Conservation (phyloP, 164 flowering plant genomes). For the Aristolochia contorta region DNA sequence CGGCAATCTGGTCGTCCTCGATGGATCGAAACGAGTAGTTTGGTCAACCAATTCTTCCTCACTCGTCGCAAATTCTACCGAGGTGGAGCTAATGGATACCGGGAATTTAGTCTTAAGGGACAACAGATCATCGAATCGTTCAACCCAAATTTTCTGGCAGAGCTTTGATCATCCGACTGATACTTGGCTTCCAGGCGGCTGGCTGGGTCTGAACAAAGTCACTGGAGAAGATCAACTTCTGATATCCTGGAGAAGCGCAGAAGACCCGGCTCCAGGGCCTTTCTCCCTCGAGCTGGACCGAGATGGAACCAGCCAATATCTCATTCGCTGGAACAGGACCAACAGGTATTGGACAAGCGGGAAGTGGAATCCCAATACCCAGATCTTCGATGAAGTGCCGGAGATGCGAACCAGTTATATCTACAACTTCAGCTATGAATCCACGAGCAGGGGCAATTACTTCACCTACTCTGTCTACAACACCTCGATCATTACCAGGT, state of each 20-base stretch:
- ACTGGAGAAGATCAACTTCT: conserved; percentile 1
- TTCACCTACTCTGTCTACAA: conserved; percentile 5
- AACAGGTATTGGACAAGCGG: conserved; percentile 11
- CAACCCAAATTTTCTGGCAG: conserved; percentile 5
- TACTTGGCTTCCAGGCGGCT: conserved; percentile 9
- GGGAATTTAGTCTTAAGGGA: conserved; percentile 22
- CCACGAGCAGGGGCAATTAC: conserved; percentile 7
- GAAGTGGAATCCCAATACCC: conserved; percentile 6
- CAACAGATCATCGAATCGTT: too few relatives aligned
- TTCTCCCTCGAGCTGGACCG: conserved; percentile 7
- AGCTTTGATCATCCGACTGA: conserved; percentile 10
- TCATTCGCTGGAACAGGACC: conserved; percentile 7
- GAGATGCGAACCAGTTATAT: conserved; percentile 14
- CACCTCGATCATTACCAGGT: conserved; percentile 2
- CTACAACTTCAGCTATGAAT: conserved; percentile 8
- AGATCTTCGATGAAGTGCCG: conserved; percentile 8
- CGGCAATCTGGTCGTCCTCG: conserved; percentile 21
- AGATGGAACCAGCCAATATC: neutral
- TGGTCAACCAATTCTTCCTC: conserved; percentile 11
- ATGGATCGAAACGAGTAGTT: neutral
- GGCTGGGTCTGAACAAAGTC: conserved; percentile 3
- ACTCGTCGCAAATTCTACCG: neutral
- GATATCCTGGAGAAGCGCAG: conserved; percentile 13
- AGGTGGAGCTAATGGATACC: conserved; percentile 7
- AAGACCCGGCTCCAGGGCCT: conserved; percentile 11